phyloP scores from a whole-genome alignment of 768 basidiomycete species.

The Hericium rajendrae region DNA sequence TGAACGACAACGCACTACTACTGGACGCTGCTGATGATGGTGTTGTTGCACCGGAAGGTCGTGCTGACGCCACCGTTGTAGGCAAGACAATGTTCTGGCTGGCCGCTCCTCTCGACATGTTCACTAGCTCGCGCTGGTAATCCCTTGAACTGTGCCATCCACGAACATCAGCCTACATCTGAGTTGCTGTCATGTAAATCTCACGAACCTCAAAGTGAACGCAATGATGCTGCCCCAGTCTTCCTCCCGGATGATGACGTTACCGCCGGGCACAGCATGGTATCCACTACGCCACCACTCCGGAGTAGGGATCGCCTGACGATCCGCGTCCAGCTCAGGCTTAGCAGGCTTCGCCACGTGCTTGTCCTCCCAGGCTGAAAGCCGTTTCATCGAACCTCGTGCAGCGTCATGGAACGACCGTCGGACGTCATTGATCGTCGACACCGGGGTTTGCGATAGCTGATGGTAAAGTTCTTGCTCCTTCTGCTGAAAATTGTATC shows the following conservation, averaged over 20 bases:
- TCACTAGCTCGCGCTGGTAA: conserved; percentile 36
- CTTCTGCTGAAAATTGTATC: conserved; percentile 45
- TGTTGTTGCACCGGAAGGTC: neutral
- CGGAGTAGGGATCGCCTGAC: conserved; percentile 33
- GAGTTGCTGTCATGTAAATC: neutral
- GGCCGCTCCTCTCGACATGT: conserved; percentile 12
- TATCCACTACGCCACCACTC: conserved; percentile 55
- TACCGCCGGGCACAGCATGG: conserved; percentile 59
- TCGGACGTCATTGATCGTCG: conserved; percentile 52
- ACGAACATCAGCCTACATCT: neutral
- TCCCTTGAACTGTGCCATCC: conserved; percentile 40
- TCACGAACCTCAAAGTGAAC: conserved; percentile 57
- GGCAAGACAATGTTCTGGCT: conserved; percentile 3
- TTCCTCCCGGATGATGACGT: conserved; percentile 55
- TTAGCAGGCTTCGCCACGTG: conserved; percentile 33
- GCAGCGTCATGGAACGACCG: conserved; percentile 45
- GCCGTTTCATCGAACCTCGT: conserved; percentile 41
- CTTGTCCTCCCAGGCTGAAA: conserved; percentile 57
- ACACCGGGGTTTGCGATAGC: conserved; percentile 35
- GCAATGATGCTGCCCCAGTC: conserved; percentile 77
- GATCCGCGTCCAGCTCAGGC: conserved; percentile 5
- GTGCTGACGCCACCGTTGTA: conserved; percentile 5
- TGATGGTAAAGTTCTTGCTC: conserved; percentile 54
- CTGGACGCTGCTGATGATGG: conserved; percentile 16
- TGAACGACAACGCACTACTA: conserved; percentile 30